These are phyloP conservation scores for Rhodamnia rubescens DNA, from an alignment of 345 rosid species.

Conservation along the genomic window DNA sequence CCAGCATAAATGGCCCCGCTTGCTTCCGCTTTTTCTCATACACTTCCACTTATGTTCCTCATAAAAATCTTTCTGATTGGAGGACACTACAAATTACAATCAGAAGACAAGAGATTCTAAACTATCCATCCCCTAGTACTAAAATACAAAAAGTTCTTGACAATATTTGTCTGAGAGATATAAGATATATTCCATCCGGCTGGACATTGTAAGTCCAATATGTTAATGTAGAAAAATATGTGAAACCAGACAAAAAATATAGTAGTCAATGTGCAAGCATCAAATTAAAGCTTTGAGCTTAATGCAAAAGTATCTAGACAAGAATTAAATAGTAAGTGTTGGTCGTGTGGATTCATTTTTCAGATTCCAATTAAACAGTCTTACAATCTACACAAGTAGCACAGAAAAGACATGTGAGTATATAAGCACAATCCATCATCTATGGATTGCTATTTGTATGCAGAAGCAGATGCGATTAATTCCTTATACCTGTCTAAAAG, in stretches of 20 bases:
- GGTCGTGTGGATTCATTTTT: neutral
- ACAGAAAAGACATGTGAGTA: neutral
- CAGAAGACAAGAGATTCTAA: neutral
- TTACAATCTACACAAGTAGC: neutral
- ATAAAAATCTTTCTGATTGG: neutral
- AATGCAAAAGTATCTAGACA: neutral
- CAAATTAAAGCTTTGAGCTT: neutral
- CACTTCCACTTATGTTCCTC: neutral
- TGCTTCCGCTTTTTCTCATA: neutral
- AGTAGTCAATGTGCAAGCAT: neutral
- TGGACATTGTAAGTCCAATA: neutral
- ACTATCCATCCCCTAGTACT: neutral
- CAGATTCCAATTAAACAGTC: neutral
- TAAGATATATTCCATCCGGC: neutral
- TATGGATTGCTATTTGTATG: neutral
- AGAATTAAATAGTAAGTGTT: neutral
- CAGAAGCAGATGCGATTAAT: neutral
- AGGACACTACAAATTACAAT: neutral
- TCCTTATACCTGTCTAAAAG: conserved; percentile 65
- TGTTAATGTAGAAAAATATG: neutral
- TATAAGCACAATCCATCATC: neutral
- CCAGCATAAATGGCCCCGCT: neutral
- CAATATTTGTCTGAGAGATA: neutral
- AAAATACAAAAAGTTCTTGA: neutral
- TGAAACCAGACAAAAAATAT: neutral